phyloP scores from a whole-genome alignment of 2,329 filamentous ascomycete genomes.

The Colletotrichum orbiculare region DNA sequence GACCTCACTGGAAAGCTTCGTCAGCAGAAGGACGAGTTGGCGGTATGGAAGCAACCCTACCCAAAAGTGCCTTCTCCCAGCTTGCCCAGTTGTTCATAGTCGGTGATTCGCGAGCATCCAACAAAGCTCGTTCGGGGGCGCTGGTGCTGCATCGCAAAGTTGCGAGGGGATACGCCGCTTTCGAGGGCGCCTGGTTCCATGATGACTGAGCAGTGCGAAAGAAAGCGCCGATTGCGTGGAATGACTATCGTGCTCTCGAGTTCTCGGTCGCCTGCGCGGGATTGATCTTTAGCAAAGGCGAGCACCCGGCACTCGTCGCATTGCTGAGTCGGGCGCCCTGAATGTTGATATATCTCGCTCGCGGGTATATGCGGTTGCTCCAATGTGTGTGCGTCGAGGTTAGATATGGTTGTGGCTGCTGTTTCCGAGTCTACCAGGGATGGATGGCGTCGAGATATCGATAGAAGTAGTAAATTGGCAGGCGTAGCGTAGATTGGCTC shows the following conservation, averaged over 20 bases:
- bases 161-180: constrained; percentile 61
- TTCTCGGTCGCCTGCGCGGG: constrained; percentile 9
- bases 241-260: constrained; percentile 6
- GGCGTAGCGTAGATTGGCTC: too few species aligned
- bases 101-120: constrained; percentile 85
- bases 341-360: neutral
- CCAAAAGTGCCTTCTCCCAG: constrained; percentile 97
- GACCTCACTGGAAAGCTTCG: constrained; percentile 72
- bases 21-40: constrained; percentile 10
- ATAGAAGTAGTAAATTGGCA: too few species aligned
- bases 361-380: neutral
- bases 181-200: constrained; percentile 32
- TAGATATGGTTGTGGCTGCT: constrained; percentile 5
- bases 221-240: constrained; percentile 24
- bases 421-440: constrained; percentile 6
- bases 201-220: constrained; percentile 25
- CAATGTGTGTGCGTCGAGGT: neutral
- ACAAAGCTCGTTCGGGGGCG: constrained; percentile 73
- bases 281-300: neutral
- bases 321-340: constrained; percentile 13
- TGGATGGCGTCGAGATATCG: neutral
- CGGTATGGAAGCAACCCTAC: constrained; percentile 55
- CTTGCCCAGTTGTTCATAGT: constrained; percentile 84
- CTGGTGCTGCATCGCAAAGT: constrained; percentile 67
- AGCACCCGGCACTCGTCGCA: constrained; percentile 14